Evolutionary conservation across 768 basidiomycete species (phyloP), one percentile per base, ranked within the genome.

Genomic region (Leucosporidium creatinivorum): DNA sequence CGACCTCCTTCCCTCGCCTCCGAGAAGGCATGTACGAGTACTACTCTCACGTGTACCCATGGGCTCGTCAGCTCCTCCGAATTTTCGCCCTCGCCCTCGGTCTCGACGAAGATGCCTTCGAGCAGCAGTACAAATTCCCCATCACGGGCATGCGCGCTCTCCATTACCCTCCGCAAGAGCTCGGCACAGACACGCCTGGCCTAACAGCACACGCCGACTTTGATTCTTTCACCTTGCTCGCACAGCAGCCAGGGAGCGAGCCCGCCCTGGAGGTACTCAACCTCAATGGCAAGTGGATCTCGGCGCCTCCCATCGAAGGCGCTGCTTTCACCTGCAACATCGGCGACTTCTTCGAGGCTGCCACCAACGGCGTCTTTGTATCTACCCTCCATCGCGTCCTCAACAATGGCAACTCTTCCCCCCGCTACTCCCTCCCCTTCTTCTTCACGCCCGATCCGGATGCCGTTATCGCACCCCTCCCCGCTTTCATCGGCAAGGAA

Each of bases 331-430:
- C 61, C 26, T 66, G 65, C 60, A 69, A 69, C 47, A 56, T 56
- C 4, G 68, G 68, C 31, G 68, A 69, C 26, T 69, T 66, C 64
- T 60, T 69, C 36, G 39, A 58, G 44, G 25, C 23, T 8, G 30
- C 61, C 4, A 62, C 61, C 9, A 50, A 54, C 25, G 61, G 17
- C 3, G 9, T 18, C 10, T 49, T 48, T 13, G 17, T 23, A 10
- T 28, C 52, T 61, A 70, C 69, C 7, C 65, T 70, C 9, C 69
- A 70, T 58, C 65, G 69, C 30, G 69, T 70, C n/a, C 58, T 47
- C 57, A 70, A 70, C 52, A n/a, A n/a, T n/a, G n/a, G n/a, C n/a
- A n/a, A n/a, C n/a, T n/a, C n/a, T n/a, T n/a, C n/a, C n/a, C n/a
- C n/a, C 13, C 61, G 69, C 6, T 67, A 55, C 39, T 70, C 69